Evolutionary conservation across 2,329 filamentous ascomycete genomes (phyloP).

Genomic region (Dactylellina sp.): DNA sequence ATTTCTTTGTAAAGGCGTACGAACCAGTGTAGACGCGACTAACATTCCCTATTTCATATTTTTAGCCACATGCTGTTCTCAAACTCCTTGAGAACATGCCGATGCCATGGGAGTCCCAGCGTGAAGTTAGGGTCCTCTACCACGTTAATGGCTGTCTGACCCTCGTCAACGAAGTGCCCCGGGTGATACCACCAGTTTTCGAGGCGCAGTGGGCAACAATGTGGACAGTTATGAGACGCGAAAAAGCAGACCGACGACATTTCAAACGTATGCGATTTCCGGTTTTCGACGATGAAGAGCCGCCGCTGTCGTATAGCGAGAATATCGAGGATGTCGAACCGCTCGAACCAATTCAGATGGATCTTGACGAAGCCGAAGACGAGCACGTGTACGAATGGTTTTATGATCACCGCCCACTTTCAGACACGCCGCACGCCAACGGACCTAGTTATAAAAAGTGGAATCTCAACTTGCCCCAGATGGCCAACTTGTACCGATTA

Average conservation of each 20-base stretch:
- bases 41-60: slow-evolving; percentile 47
- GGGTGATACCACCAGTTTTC: slow-evolving; percentile 97
- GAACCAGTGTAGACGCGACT: slow-evolving; percentile 57
- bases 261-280: slow-evolving; percentile 99
- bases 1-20: slow-evolving; percentile 46
- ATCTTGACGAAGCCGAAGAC: slow-evolving; percentile 93
- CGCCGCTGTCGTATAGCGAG: slow-evolving; percentile 96
- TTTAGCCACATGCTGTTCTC: slow-evolving; percentile 84
- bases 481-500: slow-evolving; percentile 92
- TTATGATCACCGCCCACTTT: slow-evolving; percentile 89
- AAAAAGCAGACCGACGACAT: slow-evolving; percentile 93
- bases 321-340: slow-evolving; percentile 99
- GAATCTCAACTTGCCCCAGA: slow-evolving; percentile 92
- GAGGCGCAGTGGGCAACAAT: slow-evolving; percentile 99
- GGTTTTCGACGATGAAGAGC: slow-evolving; percentile 98
- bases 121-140: slow-evolving; percentile 97
- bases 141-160: slow-evolving; percentile 98
- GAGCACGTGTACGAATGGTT: slow-evolving; percentile 94
- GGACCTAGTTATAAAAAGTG: slow-evolving; percentile 96
- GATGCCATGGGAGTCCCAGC: slow-evolving; percentile 97
- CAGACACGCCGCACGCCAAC: slow-evolving; percentile 93
- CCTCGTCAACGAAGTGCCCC: slow-evolving; percentile 92
- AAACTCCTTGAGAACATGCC: slow-evolving; percentile 99
- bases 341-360: slow-evolving; percentile 97
- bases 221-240: slow-evolving; percentile 98